A percentile compares a stretch with the other conserved stretches of the same genome.
Conservation (phyloP, 306 rosid species). For the Vigna angularis region DNA sequence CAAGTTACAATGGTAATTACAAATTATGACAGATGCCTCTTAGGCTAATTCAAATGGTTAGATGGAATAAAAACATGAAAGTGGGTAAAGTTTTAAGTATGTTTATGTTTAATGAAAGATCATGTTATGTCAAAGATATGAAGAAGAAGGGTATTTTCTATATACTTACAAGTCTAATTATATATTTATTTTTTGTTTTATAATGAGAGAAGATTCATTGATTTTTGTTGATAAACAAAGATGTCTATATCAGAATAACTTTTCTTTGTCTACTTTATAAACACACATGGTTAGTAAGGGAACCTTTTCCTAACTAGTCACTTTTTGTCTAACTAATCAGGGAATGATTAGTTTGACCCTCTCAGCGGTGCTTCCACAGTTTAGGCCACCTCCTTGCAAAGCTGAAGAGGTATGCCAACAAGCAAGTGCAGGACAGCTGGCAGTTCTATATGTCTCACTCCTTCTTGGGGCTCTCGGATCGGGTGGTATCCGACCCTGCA, state of each 20-base stretch:
- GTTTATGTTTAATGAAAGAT: too few relatives aligned
- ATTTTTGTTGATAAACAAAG: too few relatives aligned
- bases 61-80: not conserved
- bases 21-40: not conserved
- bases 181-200: too few relatives aligned
- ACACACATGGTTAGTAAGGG: too few relatives aligned
- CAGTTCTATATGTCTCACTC: conserved; percentile 64
- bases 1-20: not conserved
- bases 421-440: conserved; percentile 69
- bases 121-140: too few relatives aligned
- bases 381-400: conserved; percentile 81
- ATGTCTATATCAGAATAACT: too few relatives aligned
- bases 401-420: conserved; percentile 63
- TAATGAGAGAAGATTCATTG: too few relatives aligned
- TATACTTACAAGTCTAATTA: too few relatives aligned
- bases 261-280: too few relatives aligned
- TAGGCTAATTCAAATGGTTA: not conserved
- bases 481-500: conserved; percentile 98
- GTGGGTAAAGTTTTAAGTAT: not conserved
- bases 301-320: too few relatives aligned
- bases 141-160: too few relatives aligned
- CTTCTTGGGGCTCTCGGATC: conserved; percentile 75
- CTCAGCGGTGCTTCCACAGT: conserved; percentile 77
- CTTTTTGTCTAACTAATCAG: conserved; percentile 40
- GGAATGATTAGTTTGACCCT: conserved; percentile 81